These are phyloP conservation scores for Cryptococcus sp. DNA, from an alignment of 1,284 basidiomycete species.

Conservation along the genomic window DNA sequence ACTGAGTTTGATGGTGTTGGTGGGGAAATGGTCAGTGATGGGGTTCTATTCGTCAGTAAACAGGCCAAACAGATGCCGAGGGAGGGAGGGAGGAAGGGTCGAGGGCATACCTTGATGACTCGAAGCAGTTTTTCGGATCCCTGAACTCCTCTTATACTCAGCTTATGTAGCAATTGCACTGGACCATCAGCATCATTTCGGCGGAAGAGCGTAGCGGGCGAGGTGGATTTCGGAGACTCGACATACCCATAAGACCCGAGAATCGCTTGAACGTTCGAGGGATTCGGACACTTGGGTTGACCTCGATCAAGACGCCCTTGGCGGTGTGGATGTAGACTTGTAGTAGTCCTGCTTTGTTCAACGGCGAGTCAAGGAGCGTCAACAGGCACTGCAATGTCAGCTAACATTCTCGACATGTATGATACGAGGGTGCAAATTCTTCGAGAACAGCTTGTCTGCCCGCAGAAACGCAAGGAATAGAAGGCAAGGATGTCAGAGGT, in stretches of 20 bases:
- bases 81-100: too few species aligned
- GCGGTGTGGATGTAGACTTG: conserved; percentile 99
- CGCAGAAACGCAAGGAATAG: too few species aligned
- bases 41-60: conserved; percentile 68
- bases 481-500: not conserved
- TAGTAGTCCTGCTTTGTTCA: conserved; percentile 94
- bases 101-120: conserved; percentile 77
- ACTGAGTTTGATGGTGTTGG: conserved; percentile 94
- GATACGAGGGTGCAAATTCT: too few species aligned
- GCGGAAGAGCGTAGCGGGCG: not conserved
- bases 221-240: too few species aligned
- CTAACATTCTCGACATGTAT: not conserved
- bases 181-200: not conserved
- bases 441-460: too few species aligned
- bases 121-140: conserved; percentile 94
- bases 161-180: conserved; percentile 96
- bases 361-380: conserved; percentile 91
- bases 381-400: conserved; percentile 69
- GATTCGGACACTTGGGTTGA: conserved; percentile 96
- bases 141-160: conserved; percentile 91
- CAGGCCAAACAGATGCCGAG: too few species aligned
- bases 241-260: conserved; percentile 92
- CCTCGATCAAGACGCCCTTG: conserved; percentile 94
- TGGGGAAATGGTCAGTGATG: conserved; percentile 88
- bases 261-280: conserved; percentile 98